Base-by-base conservation (phyloP, 2,329 filamentous ascomycete species). In the Apiospora hydei region DNA sequence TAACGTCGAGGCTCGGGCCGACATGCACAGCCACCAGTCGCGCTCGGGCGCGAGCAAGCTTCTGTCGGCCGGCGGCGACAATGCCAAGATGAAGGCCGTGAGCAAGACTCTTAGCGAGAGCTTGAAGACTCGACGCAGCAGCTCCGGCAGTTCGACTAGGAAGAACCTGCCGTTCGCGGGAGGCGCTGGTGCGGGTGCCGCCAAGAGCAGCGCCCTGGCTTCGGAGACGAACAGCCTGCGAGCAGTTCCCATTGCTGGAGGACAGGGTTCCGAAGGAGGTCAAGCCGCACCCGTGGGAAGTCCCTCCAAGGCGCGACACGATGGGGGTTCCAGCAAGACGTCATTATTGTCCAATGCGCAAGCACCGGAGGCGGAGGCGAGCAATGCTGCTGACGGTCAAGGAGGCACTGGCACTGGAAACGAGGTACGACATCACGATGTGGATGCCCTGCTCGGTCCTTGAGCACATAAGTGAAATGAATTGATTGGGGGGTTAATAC, bases 91-190 rank as follows among this genome's bases (percentile, higher is more conserved):
- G 72, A 92, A 92, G 75, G 92, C 91, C 34, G 92, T 93, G 69
- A 94, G 92, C 77, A 93, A 92, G 83, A 94, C 92, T 7, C 84
- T 95, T 18, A 95, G 92, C 72, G 97, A 94, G 84, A 98, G 94
- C 80, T 88, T 98, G 38, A 95, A 98, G 81, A 97, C 93, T 82
- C 91, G 96, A 70, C 92, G 96, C 61, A 97, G 94, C 80, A 98
- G 95, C 82, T 93, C 93, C 18, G 92, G 89, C 70, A 73, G 72
- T 64, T 68, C 68, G 26, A 97, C 94, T 72, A 95, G 93, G 82
- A 95, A 94, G 80, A 92, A 93, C 47, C 81, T 91, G 13, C 89
- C 89, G 1, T 87, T 90, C 75, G 83, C 84, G 49, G 81, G 84
- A 4, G 82, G 82, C 14, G 82, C 82, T 18, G 80, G 82, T n/a